A percentile compares a stretch with the other conserved stretches of the same genome.
phyloP scores from a whole-genome alignment of 202 grass and related monocot species.

The Alloteropsis angusta region DNA sequence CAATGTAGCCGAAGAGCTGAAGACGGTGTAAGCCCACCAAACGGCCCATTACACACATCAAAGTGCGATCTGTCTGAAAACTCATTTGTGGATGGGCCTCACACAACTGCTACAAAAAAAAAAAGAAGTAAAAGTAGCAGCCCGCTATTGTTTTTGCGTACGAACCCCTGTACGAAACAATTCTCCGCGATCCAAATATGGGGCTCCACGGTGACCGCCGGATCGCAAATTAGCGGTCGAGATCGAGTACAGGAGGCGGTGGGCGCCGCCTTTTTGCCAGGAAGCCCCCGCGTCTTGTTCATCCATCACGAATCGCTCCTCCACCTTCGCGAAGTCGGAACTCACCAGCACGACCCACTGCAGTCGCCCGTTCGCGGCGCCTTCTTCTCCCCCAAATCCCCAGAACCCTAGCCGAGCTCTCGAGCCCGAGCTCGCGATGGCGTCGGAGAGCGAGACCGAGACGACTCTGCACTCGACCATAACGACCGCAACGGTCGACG shows the following conservation, averaged over 20 bases:
- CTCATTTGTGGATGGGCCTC: not conserved
- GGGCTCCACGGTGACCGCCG: not conserved
- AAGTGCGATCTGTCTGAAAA: not conserved
- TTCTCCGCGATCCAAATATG: not conserved
- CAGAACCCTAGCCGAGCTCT: conserved; percentile 57
- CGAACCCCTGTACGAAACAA: not conserved
- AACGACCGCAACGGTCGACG: not conserved
- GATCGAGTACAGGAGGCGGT: not conserved
- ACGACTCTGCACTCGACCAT: conserved; percentile 11
- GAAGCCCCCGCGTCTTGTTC: not conserved
- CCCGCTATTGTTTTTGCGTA: not conserved
- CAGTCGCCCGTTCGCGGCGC: too few species aligned
- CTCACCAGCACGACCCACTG: not conserved
- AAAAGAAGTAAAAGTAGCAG: too few species aligned
- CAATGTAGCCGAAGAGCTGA: too few species aligned
- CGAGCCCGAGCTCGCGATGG: conserved; percentile 28
- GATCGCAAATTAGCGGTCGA: not conserved
- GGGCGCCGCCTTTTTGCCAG: not conserved
- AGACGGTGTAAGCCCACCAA: too few species aligned
- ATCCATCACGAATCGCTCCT: not conserved
- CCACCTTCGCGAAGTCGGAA: not conserved
- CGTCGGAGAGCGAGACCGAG: conserved; percentile 20
- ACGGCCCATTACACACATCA: too few species aligned
- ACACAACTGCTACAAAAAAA: too few species aligned
- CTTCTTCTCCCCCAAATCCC: conserved; percentile 1